Evolutionary conservation across 805 yeast species (phyloP), one percentile per base, ranked within the genome.

Genomic region (Geotrichum ghanense): DNA sequence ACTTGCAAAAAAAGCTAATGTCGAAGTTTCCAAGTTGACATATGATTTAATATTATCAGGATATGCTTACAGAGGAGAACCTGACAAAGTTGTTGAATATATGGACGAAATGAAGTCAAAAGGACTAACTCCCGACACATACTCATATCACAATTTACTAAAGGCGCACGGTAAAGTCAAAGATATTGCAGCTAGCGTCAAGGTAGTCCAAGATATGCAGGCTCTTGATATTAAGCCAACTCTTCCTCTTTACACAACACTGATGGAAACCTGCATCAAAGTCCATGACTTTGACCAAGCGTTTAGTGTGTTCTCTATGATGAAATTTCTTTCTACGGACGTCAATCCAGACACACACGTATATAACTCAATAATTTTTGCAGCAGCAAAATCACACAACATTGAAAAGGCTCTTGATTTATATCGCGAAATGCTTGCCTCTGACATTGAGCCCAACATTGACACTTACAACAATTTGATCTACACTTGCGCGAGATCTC

Each of bases 361-460:
- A 1, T 92, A 88, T 61, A 78, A 81, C 48, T 75, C 83, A 3
- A 76, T 88, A 69, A 75, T 90, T 10, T 71, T 78, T 9, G 68
- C 85, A 5, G 78, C 83, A 51, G 75, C 80, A 2, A 74, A 74
- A 51, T 72, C 76, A 46, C 70, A 75, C 43, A 75, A 84, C 46
- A 68, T 84, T 12, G 89, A 87, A 50, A 79, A 74, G 52, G 94
- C 88, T 0, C 60, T 89, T 26, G 90, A 84, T 56, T 67, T 89
- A 10, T 83, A 76, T 56, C 74, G 76, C 25, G 97, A 88, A 57
- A 74, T 89, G 82, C 50, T 55, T 22, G 51, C 64, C 16, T 62
- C 64, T 3, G 67, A 71, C 1, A 43, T 73, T 1, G 51, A 52
- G 24, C 73, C 80, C 3, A 66, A 70, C 22, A 63, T 64, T 0